Evolutionary conservation across 177 flowering plant species (phyloP), one percentile per base, ranked within the genome.

Genomic region (Telopea speciosissima): DNA sequence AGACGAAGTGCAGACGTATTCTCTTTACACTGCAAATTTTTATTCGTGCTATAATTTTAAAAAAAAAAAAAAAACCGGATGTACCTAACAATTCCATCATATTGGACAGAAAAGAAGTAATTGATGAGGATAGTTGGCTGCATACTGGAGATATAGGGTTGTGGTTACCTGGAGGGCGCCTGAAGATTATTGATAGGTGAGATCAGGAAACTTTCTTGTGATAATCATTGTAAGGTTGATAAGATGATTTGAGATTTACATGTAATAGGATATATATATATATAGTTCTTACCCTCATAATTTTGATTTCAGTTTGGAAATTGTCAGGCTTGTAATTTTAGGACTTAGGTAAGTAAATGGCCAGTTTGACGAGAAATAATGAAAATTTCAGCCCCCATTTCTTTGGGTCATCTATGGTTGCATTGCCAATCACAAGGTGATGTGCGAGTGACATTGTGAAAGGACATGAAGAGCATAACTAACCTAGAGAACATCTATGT

Each of bases 101-200:
- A 64, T 69, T 84, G 72, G 33, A 75, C 90, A 95, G 98, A 83
- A 88, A 82, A 77, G 99, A 95, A 84, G 91, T 85, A 61, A 72
- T 91, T 65, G 95, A 93, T 82, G 93, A 89, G 70, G 96, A 95
- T 42, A 89, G 91, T 75, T 93, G 99, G 99, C 86, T 95, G 68
- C 98, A 93, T 72, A 89, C 99, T 8, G 99, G 99, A 78, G 99
- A 95, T 65, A 88, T 95, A 63, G 99, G 99, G 62, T 66, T 85
- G 72, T 91, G 97, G 99, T 73, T 83, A 36, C 84, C 85, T 66
- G 93, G 88, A 66, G 99, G 99, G 16, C 96, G 97, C 75, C 81
- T 95, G 26, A 90, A 90, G 82, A 95, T 95, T 65, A 90, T 95
- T 79, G 99, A 93, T 78, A 90, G 99, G 99, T 91, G 68, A 76